Evolutionary conservation across 1,284 basidiomycete species (phyloP).

Genomic region (Papiliotrema terrestris): DNA sequence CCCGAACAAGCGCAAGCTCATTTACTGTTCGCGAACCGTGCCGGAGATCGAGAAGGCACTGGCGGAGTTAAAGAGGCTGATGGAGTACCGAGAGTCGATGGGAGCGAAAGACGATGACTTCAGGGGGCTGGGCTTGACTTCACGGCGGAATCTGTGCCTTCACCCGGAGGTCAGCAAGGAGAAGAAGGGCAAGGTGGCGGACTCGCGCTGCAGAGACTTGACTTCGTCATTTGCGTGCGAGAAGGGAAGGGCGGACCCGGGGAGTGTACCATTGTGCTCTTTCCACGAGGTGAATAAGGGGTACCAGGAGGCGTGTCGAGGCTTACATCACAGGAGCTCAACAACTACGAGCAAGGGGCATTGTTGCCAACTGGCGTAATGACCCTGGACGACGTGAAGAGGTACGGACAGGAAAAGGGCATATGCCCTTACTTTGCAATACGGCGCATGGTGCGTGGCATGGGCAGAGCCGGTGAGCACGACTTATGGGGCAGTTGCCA

Average conservation of each 20-base stretch:
- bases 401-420: constrained; percentile 79
- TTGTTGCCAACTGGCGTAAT: constrained; percentile 85
- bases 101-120: constrained; percentile 75
- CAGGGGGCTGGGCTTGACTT: constrained; percentile 87
- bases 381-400: constrained; percentile 90
- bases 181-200: constrained; percentile 96
- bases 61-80: constrained; percentile 88
- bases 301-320: no score
- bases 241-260: constrained; percentile 81
- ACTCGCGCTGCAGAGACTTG: constrained; percentile 93
- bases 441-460: constrained; percentile 75
- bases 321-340: constrained; percentile 57
- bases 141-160: constrained; percentile 94
- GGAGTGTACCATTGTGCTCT: constrained; percentile 85
- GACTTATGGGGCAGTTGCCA: constrained; percentile 60
- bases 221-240: constrained; percentile 83
- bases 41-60: constrained; percentile 99
- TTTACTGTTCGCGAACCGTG: constrained; percentile 99
- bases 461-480: not conserved
- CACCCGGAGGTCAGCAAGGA: constrained; percentile 94
- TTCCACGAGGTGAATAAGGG: constrained; percentile 79
- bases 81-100: constrained; percentile 83
- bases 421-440: constrained; percentile 97
- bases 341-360: constrained; percentile 75
- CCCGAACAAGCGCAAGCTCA: constrained; percentile 85